These are phyloP conservation scores for Macrophomina pseudophaseolina DNA, from an alignment of 2,329 filamentous ascomycete genomes.

Conservation along the genomic window DNA sequence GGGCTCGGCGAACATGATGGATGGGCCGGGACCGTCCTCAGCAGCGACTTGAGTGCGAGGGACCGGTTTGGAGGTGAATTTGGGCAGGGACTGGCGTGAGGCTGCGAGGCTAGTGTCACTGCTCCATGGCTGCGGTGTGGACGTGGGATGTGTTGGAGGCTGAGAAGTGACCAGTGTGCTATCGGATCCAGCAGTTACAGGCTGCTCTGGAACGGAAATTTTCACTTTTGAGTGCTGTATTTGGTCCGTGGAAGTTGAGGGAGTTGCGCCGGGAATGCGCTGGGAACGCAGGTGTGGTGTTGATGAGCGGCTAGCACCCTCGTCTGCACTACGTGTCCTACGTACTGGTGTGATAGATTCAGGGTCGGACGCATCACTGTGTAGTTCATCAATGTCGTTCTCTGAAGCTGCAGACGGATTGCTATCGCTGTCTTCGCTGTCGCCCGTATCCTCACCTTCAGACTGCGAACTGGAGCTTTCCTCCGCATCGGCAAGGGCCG, in stretches of 20 bases:
- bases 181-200: not conserved
- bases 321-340: conserved; percentile 5
- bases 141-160: not conserved
- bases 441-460: conserved; percentile 37
- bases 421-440: conserved; percentile 38
- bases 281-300: not conserved
- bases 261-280: not conserved
- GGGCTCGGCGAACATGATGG: conserved; percentile 72
- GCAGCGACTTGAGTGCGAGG: conserved; percentile 71
- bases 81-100: conserved; percentile 61
- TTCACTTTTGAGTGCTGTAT: not conserved
- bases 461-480: conserved; percentile 43
- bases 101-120: conserved; percentile 53
- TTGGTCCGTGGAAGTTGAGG: not conserved
- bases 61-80: conserved; percentile 75
- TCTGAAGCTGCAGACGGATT: conserved; percentile 29
- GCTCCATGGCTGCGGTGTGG: not conserved
- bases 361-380: not conserved
- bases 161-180: conserved; percentile 12
- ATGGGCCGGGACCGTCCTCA: conserved; percentile 69
- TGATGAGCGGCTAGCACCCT: not conserved
- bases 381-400: conserved; percentile 32
- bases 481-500: conserved; percentile 62
- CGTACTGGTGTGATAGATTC: conserved; percentile 3
- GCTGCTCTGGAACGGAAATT: not conserved